A percentile compares a stretch with the other conserved stretches of the same genome.
These are phyloP conservation scores for Colletotrichum spaethianum DNA, from an alignment of 2,329 filamentous ascomycete species.

Conservation along the genomic window DNA sequence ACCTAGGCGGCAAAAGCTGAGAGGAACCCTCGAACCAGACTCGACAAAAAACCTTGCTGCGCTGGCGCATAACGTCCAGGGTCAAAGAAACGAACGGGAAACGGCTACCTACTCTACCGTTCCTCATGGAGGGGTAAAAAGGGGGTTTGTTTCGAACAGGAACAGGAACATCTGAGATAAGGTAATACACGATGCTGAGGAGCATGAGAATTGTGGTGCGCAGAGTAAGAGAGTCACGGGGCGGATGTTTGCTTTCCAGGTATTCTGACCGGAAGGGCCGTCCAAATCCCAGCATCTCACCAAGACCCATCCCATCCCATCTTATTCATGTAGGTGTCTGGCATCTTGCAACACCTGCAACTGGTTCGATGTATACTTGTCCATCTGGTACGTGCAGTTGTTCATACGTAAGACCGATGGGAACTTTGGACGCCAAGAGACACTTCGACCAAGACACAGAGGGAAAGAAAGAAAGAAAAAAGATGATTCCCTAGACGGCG, in stretches of 20 bases:
- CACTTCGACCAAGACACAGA: not conserved
- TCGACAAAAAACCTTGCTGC: not conserved
- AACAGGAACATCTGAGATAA: conserved; percentile 1
- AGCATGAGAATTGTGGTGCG: not conserved
- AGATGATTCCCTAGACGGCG: too few relatives aligned
- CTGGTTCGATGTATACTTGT: not conserved
- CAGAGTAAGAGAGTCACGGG: not conserved
- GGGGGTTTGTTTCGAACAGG: conserved; percentile 29
- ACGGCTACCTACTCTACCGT: not conserved
- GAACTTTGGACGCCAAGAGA: not conserved
- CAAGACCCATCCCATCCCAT: not conserved
- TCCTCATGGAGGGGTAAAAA: conserved; percentile 18
- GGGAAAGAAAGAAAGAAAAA: too few relatives aligned
- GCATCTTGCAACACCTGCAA: not conserved
- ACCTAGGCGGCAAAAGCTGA: not conserved
- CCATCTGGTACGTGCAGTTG: not conserved
- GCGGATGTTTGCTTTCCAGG: not conserved
- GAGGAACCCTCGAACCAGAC: not conserved
- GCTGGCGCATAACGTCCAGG: conserved; percentile 10
- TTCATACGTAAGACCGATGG: not conserved
- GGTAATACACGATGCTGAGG: conserved; percentile 1
- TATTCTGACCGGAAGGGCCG: not conserved
- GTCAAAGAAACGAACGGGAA: conserved; percentile 29
- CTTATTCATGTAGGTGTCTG: not conserved
- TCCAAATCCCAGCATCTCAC: not conserved